A percentile compares a stretch with the other conserved stretches of the same genome.
Evolutionary conservation across 2,329 filamentous ascomycete species (phyloP).

Genomic region (Calonectria hongkongensis): DNA sequence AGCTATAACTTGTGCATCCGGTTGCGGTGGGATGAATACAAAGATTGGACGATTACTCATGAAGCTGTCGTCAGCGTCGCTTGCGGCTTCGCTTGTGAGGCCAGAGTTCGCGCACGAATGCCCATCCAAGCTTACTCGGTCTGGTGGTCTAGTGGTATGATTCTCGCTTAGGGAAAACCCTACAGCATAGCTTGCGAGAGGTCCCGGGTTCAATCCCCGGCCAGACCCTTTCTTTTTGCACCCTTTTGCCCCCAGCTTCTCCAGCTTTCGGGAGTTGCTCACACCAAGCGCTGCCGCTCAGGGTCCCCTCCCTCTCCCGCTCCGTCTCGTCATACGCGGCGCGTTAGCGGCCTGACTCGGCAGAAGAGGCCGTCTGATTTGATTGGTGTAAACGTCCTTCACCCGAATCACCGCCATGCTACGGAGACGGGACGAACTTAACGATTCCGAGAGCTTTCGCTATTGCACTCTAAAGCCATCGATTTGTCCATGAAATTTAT

Average conservation of each 20-base stretch:
- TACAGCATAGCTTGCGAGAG: constrained; percentile 63
- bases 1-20: not conserved
- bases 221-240: constrained; percentile 61
- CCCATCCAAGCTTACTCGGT: constrained; percentile 51
- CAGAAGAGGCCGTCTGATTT: no score
- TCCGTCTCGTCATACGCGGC: no score
- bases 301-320: no score
- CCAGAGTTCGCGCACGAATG: not conserved
- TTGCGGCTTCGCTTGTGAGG: not conserved
- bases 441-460: not conserved
- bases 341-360: no score
- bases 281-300: no score
- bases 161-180: constrained; percentile 79
- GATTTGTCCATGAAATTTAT: not conserved
- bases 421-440: not conserved
- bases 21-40: not conserved
- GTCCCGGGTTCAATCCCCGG: constrained; percentile 69
- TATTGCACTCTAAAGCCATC: not conserved
- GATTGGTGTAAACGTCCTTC: no score
- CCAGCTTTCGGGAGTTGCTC: no score
- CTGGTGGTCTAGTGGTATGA: constrained; percentile 81
- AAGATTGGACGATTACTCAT: not conserved
- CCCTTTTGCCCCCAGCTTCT: no score
- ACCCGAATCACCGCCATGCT: not conserved
- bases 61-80: not conserved